phyloP scores from a whole-genome alignment of 805 yeast genomes.

The Yamadazyma sp. region DNA sequence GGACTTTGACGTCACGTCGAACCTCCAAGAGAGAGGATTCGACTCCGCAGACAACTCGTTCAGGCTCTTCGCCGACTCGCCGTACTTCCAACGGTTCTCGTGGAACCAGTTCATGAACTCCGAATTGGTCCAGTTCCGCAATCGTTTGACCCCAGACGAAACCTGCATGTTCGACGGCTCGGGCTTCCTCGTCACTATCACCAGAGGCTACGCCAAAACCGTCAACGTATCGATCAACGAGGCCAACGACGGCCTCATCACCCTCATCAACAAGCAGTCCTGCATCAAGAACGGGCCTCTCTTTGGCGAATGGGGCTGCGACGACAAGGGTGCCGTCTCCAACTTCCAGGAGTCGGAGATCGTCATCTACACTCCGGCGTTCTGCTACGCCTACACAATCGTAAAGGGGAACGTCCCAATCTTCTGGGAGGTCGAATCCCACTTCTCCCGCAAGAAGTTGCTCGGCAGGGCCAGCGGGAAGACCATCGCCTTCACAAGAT shows the following conservation, averaged over 20 bases:
- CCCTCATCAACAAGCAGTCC: constrained; percentile 53
- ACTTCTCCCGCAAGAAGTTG: constrained; percentile 33
- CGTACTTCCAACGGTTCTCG: constrained; percentile 46
- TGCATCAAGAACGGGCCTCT: constrained; percentile 48
- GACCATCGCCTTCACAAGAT: constrained; percentile 46
- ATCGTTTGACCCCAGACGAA: constrained; percentile 42
- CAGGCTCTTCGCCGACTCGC: constrained; percentile 31
- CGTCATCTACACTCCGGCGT: constrained; percentile 41
- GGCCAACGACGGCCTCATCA: constrained; percentile 40
- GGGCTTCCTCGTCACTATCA: constrained; percentile 47
- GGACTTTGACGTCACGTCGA: constrained; percentile 86
- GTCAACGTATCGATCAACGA: constrained; percentile 31
- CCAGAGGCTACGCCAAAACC: constrained; percentile 53
- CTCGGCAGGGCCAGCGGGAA: constrained; percentile 39
- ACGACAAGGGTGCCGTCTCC: constrained; percentile 54
- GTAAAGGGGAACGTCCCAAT: constrained; percentile 56
- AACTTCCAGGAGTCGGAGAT: constrained; percentile 55
- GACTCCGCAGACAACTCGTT: constrained; percentile 13
- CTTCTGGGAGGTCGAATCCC: constrained; percentile 52
- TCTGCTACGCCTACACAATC: constrained; percentile 45
- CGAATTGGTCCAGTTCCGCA: constrained; percentile 48
- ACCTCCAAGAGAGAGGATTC: constrained; percentile 65
- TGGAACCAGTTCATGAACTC: constrained; percentile 53
- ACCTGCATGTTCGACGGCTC: constrained; percentile 43
- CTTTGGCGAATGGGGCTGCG: constrained; percentile 59